Evolutionary conservation across 495 filamentous ascomycete species (phyloP).

Genomic region (Hyaloscypha variabilis): DNA sequence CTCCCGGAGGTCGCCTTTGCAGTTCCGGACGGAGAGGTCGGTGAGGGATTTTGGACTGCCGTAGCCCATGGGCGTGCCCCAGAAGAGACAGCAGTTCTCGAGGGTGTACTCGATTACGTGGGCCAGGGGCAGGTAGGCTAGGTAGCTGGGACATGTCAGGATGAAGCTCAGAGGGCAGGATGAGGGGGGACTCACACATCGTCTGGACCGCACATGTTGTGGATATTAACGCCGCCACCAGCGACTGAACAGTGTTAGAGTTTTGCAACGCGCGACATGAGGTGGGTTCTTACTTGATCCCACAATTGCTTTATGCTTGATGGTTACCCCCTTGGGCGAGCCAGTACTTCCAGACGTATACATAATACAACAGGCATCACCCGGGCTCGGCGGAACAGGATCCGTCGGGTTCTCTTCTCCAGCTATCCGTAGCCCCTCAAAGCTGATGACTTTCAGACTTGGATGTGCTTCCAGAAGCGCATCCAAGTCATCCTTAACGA

Average conservation of each 20-base stretch:
- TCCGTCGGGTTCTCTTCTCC: constrained; percentile 82
- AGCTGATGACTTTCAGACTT: constrained; percentile 72
- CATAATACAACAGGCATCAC: constrained; percentile 97
- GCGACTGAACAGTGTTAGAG: constrained; percentile 58
- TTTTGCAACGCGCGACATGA: constrained; percentile 38
- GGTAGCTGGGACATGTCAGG: constrained; percentile 44
- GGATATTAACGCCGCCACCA: constrained; percentile 80
- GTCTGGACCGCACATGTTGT: constrained; percentile 76
- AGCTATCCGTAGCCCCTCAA: constrained; percentile 78
- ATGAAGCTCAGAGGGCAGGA: no score
- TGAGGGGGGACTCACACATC: constrained; percentile 48
- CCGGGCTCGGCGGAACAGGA: constrained; percentile 74
- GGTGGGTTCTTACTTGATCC: constrained; percentile 77
- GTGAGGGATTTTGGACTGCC: constrained; percentile 89
- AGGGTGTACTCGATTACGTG: constrained; percentile 98
- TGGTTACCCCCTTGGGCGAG: constrained; percentile 88
- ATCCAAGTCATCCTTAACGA: constrained; percentile 76
- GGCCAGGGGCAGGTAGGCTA: constrained; percentile 89
- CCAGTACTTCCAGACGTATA: constrained; percentile 98
- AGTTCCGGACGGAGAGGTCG: constrained; percentile 84
- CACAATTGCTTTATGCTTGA: constrained; percentile 61
- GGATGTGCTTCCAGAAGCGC: constrained; percentile 68
- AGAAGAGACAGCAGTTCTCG: constrained; percentile 85
- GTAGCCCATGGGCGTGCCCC: constrained; percentile 95
- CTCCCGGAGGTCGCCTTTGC: constrained; percentile 92